phyloP scores from a whole-genome alignment of 129 eudicot species.

The Saussurea involucrata region DNA sequence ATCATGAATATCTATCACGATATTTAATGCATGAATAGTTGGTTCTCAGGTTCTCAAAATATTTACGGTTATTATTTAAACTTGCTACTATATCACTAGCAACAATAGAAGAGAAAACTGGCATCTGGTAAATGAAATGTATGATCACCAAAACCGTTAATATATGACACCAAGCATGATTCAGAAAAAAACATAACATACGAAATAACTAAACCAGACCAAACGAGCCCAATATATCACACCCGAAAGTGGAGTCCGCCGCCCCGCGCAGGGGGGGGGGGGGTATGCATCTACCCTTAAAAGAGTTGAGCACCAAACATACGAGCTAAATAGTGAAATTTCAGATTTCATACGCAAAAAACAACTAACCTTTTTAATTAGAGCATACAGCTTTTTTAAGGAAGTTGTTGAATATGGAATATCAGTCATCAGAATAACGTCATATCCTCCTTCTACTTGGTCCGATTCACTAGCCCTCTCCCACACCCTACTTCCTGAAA shows the following conservation, averaged over 20 bases:
- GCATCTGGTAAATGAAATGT: no score
- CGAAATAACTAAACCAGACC: no score
- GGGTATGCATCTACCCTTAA: neutral
- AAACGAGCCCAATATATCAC: no score
- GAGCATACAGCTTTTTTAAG: slow-evolving; percentile 59
- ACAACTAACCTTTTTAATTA: slow-evolving; percentile 55
- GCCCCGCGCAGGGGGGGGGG: neutral
- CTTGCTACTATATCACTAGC: no score
- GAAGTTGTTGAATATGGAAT: slow-evolving; percentile 58
- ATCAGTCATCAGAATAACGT: slow-evolving; percentile 72
- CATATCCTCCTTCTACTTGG: slow-evolving; percentile 61
- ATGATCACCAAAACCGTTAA: no score
- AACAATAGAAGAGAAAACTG: no score
- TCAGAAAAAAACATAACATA: no score
- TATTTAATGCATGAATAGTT: neutral
- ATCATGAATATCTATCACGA: neutral
- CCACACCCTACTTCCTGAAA: slow-evolving; percentile 78
- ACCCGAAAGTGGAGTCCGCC: no score
- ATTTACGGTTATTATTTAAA: no score
- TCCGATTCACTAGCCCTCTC: slow-evolving; percentile 63
- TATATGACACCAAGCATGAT: no score
- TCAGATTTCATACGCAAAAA: neutral
- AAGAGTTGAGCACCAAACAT: neutral
- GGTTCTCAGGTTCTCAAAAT: neutral
- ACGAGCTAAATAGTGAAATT: neutral